Evolutionary conservation across 1,284 basidiomycete genomes (phyloP), one percentile per base, ranked within the genome.

Genomic region (Cryptococcus sp.): DNA sequence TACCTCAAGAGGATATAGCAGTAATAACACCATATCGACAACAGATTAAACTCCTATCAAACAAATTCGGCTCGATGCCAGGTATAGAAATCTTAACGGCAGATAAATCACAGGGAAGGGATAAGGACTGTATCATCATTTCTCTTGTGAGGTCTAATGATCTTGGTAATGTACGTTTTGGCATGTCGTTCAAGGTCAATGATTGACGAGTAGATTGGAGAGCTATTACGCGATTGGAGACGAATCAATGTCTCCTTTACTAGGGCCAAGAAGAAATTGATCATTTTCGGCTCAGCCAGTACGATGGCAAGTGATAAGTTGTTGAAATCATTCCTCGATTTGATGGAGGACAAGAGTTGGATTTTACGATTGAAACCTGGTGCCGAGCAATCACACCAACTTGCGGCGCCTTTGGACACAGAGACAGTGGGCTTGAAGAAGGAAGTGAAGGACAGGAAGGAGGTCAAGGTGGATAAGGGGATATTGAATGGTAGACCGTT

Each of bases 231-330:
- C 61, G 96, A 98, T 70, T 94, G 91, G 88, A 80, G 94, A 42
- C 78, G 96, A 32, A 86, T 98, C 79, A 98, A 98, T 67, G 96
- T 99, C 31, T 89, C 91, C 2, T 89, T 98, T 68, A 98, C 96
- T 0, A 84, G 96, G 3, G 93, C 94, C 0, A 84, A 87, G 49
- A 83, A 83, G 36, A 97, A 97, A 75, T 77, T 98, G 3, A 80
- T 97, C 66, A 85, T 99, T 52, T 81, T 98, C 62, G 96, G 94
- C 16, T 89, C 87, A 1, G 79, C 84, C 32, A 80, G 75, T 56
- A 96, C 91, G 0, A 78, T 96, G 9, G 67, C 81, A 23, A 63
- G 71, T 19, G 78, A 85, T 2, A 46, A 57, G 4, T 70, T 93
- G 18, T 74, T 93, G 28, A 71, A 76, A 2, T 82, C 85, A 34